Base-by-base conservation (phyloP, 345 rosid species). In the Eucalyptus globulus region DNA sequence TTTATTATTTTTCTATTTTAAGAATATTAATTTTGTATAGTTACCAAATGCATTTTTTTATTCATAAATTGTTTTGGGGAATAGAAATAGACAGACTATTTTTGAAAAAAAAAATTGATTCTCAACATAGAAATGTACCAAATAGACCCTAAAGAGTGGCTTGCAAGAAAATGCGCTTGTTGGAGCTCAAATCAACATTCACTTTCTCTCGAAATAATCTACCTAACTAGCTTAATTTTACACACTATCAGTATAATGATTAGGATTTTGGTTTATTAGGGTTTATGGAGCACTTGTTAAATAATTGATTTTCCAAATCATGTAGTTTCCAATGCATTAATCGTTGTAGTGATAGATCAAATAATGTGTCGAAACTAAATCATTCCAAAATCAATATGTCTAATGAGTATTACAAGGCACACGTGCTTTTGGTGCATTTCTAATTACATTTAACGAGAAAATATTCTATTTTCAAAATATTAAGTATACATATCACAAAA, bases 111-210 rank as follows among this genome's bases (percentile, higher is more conserved):
- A 0, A 53, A 53, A 53, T 53, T 19, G 24, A 51, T 51, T 0
- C 1, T 0, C 0, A 2, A 7, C 1, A 53, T 0, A 17, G 1
- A 53, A 53, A 2, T 51, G 2, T 53, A 53, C 0, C 4, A 17
- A 53, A 53, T 1, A 2, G 21, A 15, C 21, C 53, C 1, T 50
- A 51, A 53, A 53, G 0, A 72, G 9, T 11, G 14, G 14, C 27
- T 37, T 37, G 1, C 7, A 37, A 37, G 83, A 72, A 19, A 19
- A 6, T 7, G 4, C 1, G 3, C 15, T 0, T 1, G 0, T 72
- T 37, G 5, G 14, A 37, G 26, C 14, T 19, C 27, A 37, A 72
- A 72, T 37, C 45, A 21, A 12, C 5, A 4, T 10, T 37, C 83
- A 21, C 27, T 5, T 13, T 72, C 45, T 40, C 26, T 2, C 5